Evolutionary conservation across 345 rosid species (phyloP).

Genomic region (Hypericum androsaemum): DNA sequence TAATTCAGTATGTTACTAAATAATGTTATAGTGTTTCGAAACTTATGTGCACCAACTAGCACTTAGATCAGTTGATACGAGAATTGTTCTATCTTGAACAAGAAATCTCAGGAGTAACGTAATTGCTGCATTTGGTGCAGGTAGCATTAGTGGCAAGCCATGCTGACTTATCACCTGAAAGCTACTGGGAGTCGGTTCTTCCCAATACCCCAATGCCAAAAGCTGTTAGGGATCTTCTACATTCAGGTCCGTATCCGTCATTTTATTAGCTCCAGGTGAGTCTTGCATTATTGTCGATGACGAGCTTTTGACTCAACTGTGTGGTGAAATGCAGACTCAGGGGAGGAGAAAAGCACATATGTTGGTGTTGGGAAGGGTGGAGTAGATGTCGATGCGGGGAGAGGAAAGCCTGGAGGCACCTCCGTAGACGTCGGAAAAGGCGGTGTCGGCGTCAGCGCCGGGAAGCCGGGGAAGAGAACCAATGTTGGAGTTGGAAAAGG

Average conservation of each 20-base stretch:
- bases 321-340: background rate
- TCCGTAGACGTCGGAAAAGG: slow-evolving; percentile 41
- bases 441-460: slow-evolving; percentile 50
- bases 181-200: background rate
- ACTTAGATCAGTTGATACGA: background rate
- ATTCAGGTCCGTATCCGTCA: slow-evolving; percentile 1
- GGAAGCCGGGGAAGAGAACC: slow-evolving; percentile 7
- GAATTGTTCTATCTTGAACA: too few species aligned
- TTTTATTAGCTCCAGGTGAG: too few species aligned
- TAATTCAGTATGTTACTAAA: too few species aligned
- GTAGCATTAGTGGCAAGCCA: background rate
- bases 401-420: too few species aligned
- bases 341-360: background rate
- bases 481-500: slow-evolving; percentile 36
- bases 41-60: background rate
- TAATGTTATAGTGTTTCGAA: background rate
- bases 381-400: slow-evolving; percentile 35
- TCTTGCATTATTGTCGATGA: background rate
- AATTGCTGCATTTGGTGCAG: background rate
- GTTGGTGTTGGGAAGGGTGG: slow-evolving; percentile 1
- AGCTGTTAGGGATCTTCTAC: slow-evolving; percentile 1
- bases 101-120: background rate
- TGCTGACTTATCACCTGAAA: background rate
- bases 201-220: slow-evolving; percentile 1
- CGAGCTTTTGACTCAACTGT: background rate